Conservation (phyloP, 441 rosid genomes). For the Viola pubescens region DNA sequence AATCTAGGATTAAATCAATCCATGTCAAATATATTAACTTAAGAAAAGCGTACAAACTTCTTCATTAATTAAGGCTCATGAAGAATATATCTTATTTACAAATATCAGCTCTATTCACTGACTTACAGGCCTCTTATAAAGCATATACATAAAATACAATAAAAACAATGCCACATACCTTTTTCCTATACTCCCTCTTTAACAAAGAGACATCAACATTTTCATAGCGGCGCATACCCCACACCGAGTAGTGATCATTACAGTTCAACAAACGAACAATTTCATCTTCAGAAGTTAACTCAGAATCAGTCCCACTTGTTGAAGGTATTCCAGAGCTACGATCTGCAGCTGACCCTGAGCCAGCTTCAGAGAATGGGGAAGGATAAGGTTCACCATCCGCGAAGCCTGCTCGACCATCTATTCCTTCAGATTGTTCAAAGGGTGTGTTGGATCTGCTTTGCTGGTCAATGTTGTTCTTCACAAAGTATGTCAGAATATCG, state of each 20-base stretch:
- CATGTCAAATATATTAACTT: neutral
- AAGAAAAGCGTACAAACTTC: no score
- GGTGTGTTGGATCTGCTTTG: conserved; percentile 36
- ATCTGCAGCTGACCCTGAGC: conserved; percentile 58
- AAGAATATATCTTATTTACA: neutral
- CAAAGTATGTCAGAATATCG: conserved; percentile 66
- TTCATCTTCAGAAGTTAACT: conserved; percentile 87
- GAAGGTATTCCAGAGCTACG: conserved; percentile 71
- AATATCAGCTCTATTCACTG: neutral
- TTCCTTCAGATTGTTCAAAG: conserved; percentile 43
- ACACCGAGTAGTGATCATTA: conserved; percentile 70
- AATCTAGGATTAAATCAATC: conserved; percentile 4
- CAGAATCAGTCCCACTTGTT: conserved; percentile 79
- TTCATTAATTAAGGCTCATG: neutral
- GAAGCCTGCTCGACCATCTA: conserved; percentile 36
- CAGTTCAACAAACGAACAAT: conserved; percentile 73
- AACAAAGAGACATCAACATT: conserved; percentile 60
- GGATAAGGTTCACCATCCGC: conserved; percentile 39
- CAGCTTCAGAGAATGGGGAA: conserved; percentile 51
- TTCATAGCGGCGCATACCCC: conserved; percentile 63
- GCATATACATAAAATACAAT: neutral
- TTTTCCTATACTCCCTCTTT: conserved; percentile 89
- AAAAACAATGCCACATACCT: conserved; percentile 41
- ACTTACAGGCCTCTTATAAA: conserved; percentile 4
- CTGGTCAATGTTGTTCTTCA: conserved; percentile 54